Conservation (phyloP, 805 yeast genomes). For the Danielozyma ontarioensis region DNA sequence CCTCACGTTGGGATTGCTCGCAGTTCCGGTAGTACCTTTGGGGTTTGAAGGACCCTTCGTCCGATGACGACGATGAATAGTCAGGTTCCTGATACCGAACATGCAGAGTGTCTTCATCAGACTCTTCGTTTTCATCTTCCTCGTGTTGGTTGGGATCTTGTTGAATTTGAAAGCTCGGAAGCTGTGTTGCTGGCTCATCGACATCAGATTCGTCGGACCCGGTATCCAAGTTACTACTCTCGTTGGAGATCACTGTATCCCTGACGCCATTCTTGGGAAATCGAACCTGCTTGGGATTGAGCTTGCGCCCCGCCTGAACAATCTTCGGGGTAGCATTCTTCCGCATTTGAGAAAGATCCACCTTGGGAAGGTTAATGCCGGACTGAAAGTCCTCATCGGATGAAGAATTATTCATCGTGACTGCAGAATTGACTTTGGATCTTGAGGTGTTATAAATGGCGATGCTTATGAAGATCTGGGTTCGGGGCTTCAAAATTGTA, state of each 20-base stretch:
- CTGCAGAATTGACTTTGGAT: too few relatives aligned
- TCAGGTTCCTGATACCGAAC: too few relatives aligned
- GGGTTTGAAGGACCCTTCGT: too few relatives aligned
- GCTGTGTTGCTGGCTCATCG: too few relatives aligned
- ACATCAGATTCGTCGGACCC: too few relatives aligned
- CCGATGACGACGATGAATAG: too few relatives aligned
- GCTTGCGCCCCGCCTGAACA: not conserved
- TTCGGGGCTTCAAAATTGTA: too few relatives aligned
- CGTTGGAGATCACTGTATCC: slow-evolving; percentile 22
- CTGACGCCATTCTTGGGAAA: slow-evolving; percentile 23
- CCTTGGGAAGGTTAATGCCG: not conserved
- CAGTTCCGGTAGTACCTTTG: too few relatives aligned
- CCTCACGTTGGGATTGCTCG: slow-evolving; percentile 5
- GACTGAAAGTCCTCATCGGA: not conserved
- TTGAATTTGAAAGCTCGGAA: not conserved
- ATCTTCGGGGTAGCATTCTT: not conserved
- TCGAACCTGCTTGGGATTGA: slow-evolving; percentile 15
- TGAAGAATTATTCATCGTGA: not conserved
- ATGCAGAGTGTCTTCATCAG: slow-evolving; percentile 1
- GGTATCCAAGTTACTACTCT: too few relatives aligned
- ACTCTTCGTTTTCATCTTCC: not conserved
- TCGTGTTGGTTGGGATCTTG: slow-evolving; percentile 5
- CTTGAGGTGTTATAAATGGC: too few relatives aligned
- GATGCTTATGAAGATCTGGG: too few relatives aligned
- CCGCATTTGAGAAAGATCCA: not conserved